Evolutionary conservation across 2,329 filamentous ascomycete genomes (phyloP), one percentile per base, ranked within the genome.

Genomic region (Phialemonium atrogriseum): DNA sequence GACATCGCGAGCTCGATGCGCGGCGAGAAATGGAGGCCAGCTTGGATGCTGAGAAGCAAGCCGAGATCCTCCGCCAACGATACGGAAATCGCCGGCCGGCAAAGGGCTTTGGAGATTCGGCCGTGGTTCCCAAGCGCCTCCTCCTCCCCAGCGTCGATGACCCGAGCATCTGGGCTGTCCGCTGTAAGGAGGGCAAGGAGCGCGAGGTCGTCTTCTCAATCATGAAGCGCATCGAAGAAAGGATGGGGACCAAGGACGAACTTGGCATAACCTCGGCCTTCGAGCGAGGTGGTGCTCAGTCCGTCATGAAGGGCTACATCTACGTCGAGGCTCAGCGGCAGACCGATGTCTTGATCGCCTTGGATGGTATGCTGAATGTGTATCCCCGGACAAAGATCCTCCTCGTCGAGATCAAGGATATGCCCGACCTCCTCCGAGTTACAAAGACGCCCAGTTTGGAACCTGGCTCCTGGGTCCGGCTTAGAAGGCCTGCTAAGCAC

Each of bases 101-200:
- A 17, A 73, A 77, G 24, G 70, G 73, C 49, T 58, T 73, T 38
- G 73, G 73, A 30, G 83, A 89, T 48, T 77, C 82, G 14, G 76
- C 80, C 3, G 75, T 89, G 28, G 79, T 94, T 4, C 87, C 88
- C 13, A 88, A 89, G 56, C 77, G 85, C 39, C 63, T 96, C 24
- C 71, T 96, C 10, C 77, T 96, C 25, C 91, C 91, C 5, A 91
- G 85, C 48, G 88, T 95, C 30, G 83, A 95, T 40, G 91, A 98
- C 55, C 91, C 91, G 1, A 87, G 84, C 48, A 96, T 98, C 52
- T 98, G 86, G 85, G 86, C 83, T 39, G 80, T 94, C 40, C 80
- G 84, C 48, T 94, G 87, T 60, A 91, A 91, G 54, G 85, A 91
- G 45, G 89, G 89, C 47, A 98, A 98, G 58, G 91, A 98, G 60